A percentile compares a stretch with the other conserved stretches of the same genome.
Conservation (phyloP, 2,329 filamentous ascomycete genomes). For the Talaromyces verruculosus region DNA sequence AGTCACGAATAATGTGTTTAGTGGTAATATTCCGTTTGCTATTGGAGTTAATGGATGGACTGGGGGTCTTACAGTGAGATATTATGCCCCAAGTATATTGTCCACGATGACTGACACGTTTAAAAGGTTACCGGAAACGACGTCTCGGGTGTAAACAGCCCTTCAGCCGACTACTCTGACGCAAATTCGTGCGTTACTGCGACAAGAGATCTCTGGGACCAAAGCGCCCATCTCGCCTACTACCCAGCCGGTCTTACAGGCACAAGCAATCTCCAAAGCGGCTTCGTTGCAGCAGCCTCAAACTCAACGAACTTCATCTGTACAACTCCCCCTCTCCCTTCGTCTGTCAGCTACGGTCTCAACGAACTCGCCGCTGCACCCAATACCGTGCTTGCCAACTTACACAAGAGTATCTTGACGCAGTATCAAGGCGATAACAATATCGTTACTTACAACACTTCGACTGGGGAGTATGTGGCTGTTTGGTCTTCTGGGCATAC, state of each 20-base stretch:
- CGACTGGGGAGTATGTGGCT: slow-evolving; percentile 1
- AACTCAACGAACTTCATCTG: slow-evolving; percentile 21
- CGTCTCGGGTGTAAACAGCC: slow-evolving; percentile 7
- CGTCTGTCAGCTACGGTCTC: slow-evolving; percentile 6
- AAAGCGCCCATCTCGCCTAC: slow-evolving; percentile 15
- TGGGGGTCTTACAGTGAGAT: slow-evolving; percentile 15
- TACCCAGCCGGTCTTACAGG: slow-evolving; percentile 17
- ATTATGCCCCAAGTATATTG: too few relatives aligned
- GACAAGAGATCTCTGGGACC: neutral
- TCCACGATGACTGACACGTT: too few relatives aligned
- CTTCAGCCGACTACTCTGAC: slow-evolving; percentile 1
- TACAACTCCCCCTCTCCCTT: slow-evolving; percentile 1
- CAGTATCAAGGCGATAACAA: slow-evolving; percentile 18
- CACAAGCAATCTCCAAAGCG: slow-evolving; percentile 9
- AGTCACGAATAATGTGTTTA: slow-evolving; percentile 16
- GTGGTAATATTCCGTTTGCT: slow-evolving; percentile 16
- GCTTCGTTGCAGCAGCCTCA: slow-evolving; percentile 9
- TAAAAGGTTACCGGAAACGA: slow-evolving; percentile 17
- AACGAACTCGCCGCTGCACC: slow-evolving; percentile 10
- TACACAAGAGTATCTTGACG: slow-evolving; percentile 10
- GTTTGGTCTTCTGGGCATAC: slow-evolving; percentile 17
- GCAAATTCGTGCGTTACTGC: slow-evolving; percentile 7
- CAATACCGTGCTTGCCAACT: slow-evolving; percentile 7
- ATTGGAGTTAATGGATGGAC: slow-evolving; percentile 21
- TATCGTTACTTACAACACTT: slow-evolving; percentile 17